Conservation (phyloP, 2,329 filamentous ascomycete species). For the Pyrenophora graminea region DNA sequence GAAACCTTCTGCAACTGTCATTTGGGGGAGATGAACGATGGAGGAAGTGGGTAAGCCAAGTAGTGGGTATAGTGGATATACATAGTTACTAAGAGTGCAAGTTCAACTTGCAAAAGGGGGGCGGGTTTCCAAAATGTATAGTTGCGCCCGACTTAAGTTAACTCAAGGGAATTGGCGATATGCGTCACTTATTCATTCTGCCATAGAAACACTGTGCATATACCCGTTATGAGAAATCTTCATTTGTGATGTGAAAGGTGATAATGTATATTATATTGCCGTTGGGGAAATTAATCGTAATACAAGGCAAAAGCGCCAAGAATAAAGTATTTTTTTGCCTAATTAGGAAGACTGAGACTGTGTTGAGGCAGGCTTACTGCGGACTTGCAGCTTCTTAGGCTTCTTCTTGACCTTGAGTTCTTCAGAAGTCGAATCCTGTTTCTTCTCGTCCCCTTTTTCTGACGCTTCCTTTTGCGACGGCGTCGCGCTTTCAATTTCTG, state of each 20-base stretch:
- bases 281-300: background rate
- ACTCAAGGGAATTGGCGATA: too few species aligned
- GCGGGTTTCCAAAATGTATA: too few species aligned
- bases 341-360: slow-evolving; percentile 12
- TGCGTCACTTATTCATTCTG: too few species aligned
- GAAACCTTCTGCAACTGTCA: slow-evolving; percentile 14
- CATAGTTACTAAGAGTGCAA: too few species aligned
- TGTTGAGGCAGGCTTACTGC: slow-evolving; percentile 19
- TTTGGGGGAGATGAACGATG: slow-evolving; percentile 10
- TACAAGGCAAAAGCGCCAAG: background rate
- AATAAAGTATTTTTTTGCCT: background rate
- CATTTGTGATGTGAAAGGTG: too few species aligned
- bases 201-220: too few species aligned
- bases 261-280: background rate
- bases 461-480: slow-evolving; percentile 2
- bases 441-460: background rate
- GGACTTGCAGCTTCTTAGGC: slow-evolving; percentile 45
- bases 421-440: slow-evolving; percentile 3
- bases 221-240: too few species aligned
- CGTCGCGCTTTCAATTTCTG: background rate
- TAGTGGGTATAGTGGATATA: too few species aligned
- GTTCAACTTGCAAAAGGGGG: too few species aligned
- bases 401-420: slow-evolving; percentile 41
- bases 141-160: too few species aligned
- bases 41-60: background rate